Evolutionary conservation across 1,139 yeast genomes (phyloP).

Genomic region (Sugiyamaella grinbergsii): DNA sequence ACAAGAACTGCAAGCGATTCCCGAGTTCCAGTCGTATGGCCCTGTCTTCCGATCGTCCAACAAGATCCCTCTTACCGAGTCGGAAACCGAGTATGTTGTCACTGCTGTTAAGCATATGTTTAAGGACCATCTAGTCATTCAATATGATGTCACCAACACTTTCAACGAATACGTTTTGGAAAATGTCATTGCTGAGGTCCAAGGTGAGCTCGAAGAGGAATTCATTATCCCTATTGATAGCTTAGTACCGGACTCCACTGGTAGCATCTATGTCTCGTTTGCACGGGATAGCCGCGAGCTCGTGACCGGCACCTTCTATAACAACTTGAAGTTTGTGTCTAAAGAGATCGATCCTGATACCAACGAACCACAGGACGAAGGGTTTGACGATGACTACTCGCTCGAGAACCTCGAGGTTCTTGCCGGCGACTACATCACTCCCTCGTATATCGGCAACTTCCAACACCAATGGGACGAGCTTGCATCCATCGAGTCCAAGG

Average conservation of each 20-base stretch:
- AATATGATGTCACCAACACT: slow-evolving; percentile 84
- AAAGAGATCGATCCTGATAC: slow-evolving; percentile 81
- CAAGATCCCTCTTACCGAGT: slow-evolving; percentile 76
- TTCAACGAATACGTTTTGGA: slow-evolving; percentile 75
- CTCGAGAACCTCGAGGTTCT: slow-evolving; percentile 74
- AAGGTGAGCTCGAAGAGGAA: slow-evolving; percentile 63
- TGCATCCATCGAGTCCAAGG: slow-evolving; percentile 53
- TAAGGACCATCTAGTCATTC: slow-evolving; percentile 74
- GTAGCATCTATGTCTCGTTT: slow-evolving; percentile 78
- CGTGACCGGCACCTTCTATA: slow-evolving; percentile 60
- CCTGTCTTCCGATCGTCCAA: slow-evolving; percentile 70
- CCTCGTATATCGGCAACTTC: slow-evolving; percentile 79
- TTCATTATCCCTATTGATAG: slow-evolving; percentile 73
- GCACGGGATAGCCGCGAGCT: slow-evolving; percentile 53
- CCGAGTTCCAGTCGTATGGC: slow-evolving; percentile 74
- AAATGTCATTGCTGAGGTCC: slow-evolving; percentile 72
- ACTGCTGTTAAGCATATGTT: slow-evolving; percentile 81
- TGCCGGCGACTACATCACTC: slow-evolving; percentile 82
- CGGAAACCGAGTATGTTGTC: slow-evolving; percentile 92
- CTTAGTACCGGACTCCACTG: slow-evolving; percentile 70
- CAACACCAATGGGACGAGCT: slow-evolving; percentile 74
- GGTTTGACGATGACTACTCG: slow-evolving; percentile 91
- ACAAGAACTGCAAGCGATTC: slow-evolving; percentile 63
- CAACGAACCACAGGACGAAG: slow-evolving; percentile 60
- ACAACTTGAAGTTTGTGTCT: slow-evolving; percentile 71